Conservation (phyloP, 176 grass and related monocot genomes). For the Themeda triandra region DNA sequence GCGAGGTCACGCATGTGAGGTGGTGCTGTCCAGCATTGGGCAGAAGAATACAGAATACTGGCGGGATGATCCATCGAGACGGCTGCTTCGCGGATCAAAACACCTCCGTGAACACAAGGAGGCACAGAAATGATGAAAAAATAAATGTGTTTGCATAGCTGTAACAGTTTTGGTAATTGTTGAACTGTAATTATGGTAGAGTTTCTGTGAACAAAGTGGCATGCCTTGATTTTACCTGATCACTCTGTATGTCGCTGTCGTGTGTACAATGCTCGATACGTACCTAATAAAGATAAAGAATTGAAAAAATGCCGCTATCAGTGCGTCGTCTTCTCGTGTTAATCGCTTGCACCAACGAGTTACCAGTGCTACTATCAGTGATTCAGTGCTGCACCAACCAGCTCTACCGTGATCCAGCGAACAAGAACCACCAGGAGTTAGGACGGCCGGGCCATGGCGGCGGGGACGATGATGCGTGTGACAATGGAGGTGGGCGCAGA, state of each 20-base stretch:
- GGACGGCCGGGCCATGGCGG: not conserved
- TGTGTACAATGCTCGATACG: not conserved
- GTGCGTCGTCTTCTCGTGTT: not conserved
- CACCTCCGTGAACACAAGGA: not conserved
- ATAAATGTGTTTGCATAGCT: not conserved
- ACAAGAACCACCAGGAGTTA: not conserved
- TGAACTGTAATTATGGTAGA: not conserved
- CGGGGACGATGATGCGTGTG: constrained; percentile 34
- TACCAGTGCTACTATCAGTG: too few species aligned
- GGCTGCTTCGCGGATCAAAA: not conserved
- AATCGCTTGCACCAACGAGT: not conserved
- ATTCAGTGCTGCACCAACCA: not conserved
- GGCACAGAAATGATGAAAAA: not conserved
- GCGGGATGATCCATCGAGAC: not conserved
- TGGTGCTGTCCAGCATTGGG: not conserved
- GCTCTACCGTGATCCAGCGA: too few species aligned
- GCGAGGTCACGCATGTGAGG: constrained; percentile 51
- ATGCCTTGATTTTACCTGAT: not conserved
- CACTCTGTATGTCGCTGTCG: not conserved
- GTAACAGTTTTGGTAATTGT: not conserved
- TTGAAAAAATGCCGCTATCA: too few species aligned
- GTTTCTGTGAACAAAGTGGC: not conserved
- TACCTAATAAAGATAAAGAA: not conserved
- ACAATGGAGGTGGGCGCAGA: constrained; percentile 84
- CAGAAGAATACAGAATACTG: not conserved